These are phyloP conservation scores for Apium graveolens DNA, from an alignment of 129 eudicot genomes.

Conservation along the genomic window DNA sequence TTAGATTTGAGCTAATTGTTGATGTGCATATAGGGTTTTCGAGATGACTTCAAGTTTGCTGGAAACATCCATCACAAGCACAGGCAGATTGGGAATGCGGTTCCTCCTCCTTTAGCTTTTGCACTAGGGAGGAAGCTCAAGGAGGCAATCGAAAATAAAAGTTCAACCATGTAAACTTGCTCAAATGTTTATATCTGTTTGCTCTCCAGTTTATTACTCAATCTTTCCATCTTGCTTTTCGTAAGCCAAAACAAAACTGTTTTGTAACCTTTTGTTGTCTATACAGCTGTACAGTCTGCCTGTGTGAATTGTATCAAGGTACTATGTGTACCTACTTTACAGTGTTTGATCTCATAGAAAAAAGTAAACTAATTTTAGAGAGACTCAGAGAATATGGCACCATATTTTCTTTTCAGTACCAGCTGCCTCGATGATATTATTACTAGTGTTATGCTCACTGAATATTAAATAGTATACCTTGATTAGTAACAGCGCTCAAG, in stretches of 20 bases:
- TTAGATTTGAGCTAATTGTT: not conserved
- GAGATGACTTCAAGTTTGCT: conserved; percentile 21
- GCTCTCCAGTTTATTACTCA: not conserved
- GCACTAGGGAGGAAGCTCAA: conserved; percentile 32
- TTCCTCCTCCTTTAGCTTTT: conserved; percentile 33
- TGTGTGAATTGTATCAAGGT: not conserved
- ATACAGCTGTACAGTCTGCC: not conserved
- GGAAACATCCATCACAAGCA: conserved; percentile 29
- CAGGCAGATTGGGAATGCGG: conserved; percentile 33
- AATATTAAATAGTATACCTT: too few relatives aligned
- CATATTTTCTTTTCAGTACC: not conserved
- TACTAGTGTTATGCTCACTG: not conserved
- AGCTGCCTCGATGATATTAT: not conserved
- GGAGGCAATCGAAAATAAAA: not conserved
- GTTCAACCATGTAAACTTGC: not conserved
- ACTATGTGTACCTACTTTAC: not conserved
- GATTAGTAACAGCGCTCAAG: not conserved
- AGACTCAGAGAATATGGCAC: not conserved
- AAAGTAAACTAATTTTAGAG: not conserved
- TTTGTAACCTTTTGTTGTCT: not conserved
- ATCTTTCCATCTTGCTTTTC: not conserved
- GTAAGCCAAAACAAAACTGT: not conserved
- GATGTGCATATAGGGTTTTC: conserved; percentile 21
- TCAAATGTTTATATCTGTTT: not conserved
- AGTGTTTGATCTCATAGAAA: not conserved